Conservation (phyloP, 306 rosid genomes). For the Quercus parvula region DNA sequence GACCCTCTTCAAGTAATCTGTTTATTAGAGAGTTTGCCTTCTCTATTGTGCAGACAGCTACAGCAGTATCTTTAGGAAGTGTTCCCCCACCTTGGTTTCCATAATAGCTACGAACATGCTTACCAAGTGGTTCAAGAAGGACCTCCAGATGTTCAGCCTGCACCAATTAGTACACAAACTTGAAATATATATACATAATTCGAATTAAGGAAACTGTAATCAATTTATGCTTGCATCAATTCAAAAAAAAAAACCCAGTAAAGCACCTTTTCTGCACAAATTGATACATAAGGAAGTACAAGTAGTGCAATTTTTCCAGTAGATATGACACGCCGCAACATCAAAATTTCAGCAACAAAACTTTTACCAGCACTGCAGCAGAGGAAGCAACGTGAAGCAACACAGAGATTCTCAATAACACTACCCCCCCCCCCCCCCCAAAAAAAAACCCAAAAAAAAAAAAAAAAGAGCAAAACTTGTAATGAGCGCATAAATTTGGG, state of each 20-base stretch:
- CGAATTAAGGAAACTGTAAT: not conserved
- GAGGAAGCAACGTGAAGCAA: conserved; percentile 31
- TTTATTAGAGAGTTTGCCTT: conserved; percentile 90
- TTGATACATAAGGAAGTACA: conserved; percentile 96
- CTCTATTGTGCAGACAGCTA: conserved; percentile 97
- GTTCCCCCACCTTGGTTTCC: conserved; percentile 96
- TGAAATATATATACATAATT: conserved; percentile 11
- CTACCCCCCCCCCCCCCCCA: not conserved
- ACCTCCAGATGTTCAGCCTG: conserved; percentile 90
- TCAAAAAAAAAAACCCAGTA: not conserved
- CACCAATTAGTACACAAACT: conserved; percentile 28
- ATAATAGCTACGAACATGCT: conserved; percentile 92
- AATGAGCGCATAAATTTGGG: not conserved
- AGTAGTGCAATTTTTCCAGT: conserved; percentile 88
- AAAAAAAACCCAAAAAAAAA: not conserved
- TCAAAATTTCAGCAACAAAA: conserved; percentile 94
- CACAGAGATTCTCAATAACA: conserved; percentile 1
- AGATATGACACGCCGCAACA: conserved; percentile 73
- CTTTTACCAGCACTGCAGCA: conserved; percentile 94
- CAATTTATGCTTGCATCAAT: conserved; percentile 15
- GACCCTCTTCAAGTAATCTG: conserved; percentile 89
- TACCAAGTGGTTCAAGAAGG: conserved; percentile 94
- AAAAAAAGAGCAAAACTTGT: not conserved
- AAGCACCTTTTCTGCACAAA: conserved; percentile 93
- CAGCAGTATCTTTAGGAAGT: conserved; percentile 94